Evolutionary conservation across 345 rosid species (phyloP), one percentile per base, ranked within the genome.

Genomic region (Viola odorata): DNA sequence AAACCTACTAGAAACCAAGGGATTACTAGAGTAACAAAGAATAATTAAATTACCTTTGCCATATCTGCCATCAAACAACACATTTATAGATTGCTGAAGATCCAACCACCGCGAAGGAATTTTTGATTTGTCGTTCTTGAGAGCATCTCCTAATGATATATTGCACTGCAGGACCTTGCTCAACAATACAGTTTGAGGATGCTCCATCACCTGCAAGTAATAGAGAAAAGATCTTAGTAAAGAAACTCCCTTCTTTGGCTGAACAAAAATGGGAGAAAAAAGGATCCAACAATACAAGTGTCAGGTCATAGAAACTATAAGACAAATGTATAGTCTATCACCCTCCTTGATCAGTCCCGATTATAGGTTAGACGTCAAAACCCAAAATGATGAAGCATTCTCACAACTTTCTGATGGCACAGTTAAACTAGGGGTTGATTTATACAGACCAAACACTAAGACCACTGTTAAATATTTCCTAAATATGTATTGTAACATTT

Each of bases 41-140:
- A 64, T 39, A 63, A n/a, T 7, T 41, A 56, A 50, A 53, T 75
- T 69, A 88, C 97, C 90, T 55, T 78, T 56, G 44, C 85, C 90
- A 77, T 85, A 79, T 82, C 90, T 90, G 74, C 87, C 75, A 81
- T 90, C 95, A 69, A 75, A 90, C 72, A 88, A 73, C 61, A 85
- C 70, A 73, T 82, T 90, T 64, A 90, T 69, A 36, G 96, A 83
- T 68, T 84, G 90, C 70, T 94, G 99, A 60, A 94, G 99, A 15
- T 78, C 87, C 84, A 81, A 81, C 99, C 99, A 94, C 65, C 81
- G 77, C 37, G 63, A 65, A 63, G 78, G 66, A 44, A 77, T 65
- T 64, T 66, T 75, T 44, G 79, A 49, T 23, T 58, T 77, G 15
- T 77, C 82, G 39, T 67, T 69, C 63, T 82, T 58, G 69, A 71